Conservation (phyloP, 1,139 yeast species). For the Petasospora fabianii region DNA sequence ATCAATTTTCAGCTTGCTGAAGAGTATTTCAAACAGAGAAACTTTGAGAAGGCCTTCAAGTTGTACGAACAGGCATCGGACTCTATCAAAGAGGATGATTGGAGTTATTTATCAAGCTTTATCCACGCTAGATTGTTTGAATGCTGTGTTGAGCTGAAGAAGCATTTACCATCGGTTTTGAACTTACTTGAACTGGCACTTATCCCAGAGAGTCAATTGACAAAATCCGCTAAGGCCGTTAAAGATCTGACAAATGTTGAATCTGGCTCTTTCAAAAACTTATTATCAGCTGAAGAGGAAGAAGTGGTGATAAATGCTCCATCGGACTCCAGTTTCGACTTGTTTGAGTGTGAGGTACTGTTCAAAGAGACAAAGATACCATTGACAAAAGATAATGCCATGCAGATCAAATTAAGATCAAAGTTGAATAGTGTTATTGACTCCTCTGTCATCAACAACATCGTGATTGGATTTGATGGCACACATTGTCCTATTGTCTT, state of each 20-base stretch:
- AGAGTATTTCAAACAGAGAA: conserved; percentile 32
- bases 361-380: conserved; percentile 24
- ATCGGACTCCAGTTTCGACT: conserved; percentile 24
- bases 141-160: conserved; percentile 32
- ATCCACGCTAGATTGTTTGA: conserved; percentile 32
- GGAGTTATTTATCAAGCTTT: conserved; percentile 28
- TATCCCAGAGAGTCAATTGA: conserved; percentile 8
- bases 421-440: conserved; percentile 26
- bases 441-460: conserved; percentile 22
- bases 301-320: conserved; percentile 21
- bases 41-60: conserved; percentile 40
- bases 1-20: conserved; percentile 50
- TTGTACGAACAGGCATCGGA: conserved; percentile 36
- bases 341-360: conserved; percentile 23
- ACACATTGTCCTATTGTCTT: conserved; percentile 17
- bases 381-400: conserved; percentile 22
- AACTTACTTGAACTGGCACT: conserved; percentile 29
- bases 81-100: conserved; percentile 31
- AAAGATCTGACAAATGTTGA: conserved; percentile 1
- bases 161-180: conserved; percentile 29
- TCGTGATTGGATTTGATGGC: conserved; percentile 27
- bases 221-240: conserved; percentile 15
- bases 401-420: conserved; percentile 32
- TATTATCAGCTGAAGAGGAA: conserved; percentile 12
- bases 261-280: neutral